phyloP scores from a whole-genome alignment of 805 yeast species.

The Pichia eremophila region DNA sequence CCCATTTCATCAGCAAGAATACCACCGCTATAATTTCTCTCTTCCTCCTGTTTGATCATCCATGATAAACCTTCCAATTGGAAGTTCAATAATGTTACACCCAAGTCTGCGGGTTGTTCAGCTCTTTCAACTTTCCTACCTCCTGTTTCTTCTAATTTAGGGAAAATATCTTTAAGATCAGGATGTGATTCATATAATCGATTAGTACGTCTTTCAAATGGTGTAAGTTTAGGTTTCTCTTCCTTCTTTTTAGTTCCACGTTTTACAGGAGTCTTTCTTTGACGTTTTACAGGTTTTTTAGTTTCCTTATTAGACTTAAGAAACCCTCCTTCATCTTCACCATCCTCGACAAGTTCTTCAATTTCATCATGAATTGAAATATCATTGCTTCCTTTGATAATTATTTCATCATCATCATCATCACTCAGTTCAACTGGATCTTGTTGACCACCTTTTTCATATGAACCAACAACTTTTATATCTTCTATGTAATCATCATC shows the following conservation, averaged over 20 bases:
- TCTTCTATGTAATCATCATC: conserved; percentile 37
- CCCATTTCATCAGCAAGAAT: conserved; percentile 99
- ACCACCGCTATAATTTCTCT: conserved; percentile 74
- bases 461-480: conserved; percentile 24
- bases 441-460: conserved; percentile 30
- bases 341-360: not conserved
- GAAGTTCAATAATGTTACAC: conserved; percentile 69
- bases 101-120: conserved; percentile 72
- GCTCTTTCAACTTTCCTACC: conserved; percentile 45
- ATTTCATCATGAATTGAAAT: not conserved
- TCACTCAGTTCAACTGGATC: conserved; percentile 27
- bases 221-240: conserved; percentile 49
- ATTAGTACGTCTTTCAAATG: conserved; percentile 59
- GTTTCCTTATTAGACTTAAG: not conserved
- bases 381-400: not conserved
- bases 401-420: conserved; percentile 3
- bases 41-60: conserved; percentile 81
- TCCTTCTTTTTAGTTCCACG: conserved; percentile 17
- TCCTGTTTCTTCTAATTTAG: conserved; percentile 43
- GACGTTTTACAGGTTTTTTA: not conserved
- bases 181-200: conserved; percentile 72
- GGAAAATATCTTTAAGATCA: conserved; percentile 61
- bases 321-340: conserved; percentile 27
- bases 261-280: conserved; percentile 1
- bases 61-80: conserved; percentile 91